A percentile compares a stretch with the other conserved stretches of the same genome.
Evolutionary conservation across 805 yeast species (phyloP).

Genomic region (Osmozyma mogii): DNA sequence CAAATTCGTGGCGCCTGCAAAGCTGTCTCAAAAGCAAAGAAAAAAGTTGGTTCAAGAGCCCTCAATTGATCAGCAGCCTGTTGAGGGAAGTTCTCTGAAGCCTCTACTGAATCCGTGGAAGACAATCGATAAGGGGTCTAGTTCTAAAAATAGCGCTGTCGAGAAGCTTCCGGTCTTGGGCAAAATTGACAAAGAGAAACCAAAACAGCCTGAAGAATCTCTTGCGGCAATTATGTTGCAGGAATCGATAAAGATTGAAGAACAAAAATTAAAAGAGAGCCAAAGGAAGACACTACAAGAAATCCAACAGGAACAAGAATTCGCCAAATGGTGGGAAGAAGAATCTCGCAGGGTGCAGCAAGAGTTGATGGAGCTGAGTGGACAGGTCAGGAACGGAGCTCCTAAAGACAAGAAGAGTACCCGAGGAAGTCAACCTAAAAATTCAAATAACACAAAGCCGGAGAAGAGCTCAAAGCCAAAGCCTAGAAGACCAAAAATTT

Average conservation of each 20-base stretch:
- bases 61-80: background rate
- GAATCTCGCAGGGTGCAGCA: conserved; percentile 63
- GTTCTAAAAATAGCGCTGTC: background rate
- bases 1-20: conserved; percentile 29
- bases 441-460: background rate
- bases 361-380: conserved; percentile 14
- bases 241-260: conserved; percentile 34
- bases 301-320: conserved; percentile 73
- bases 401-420: background rate
- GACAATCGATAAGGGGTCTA: background rate
- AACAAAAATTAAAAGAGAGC: conserved; percentile 18
- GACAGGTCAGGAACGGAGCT: conserved; percentile 1
- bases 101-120: conserved; percentile 3
- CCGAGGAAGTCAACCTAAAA: background rate
- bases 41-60: conserved; percentile 27
- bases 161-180: conserved; percentile 17
- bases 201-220: conserved; percentile 3
- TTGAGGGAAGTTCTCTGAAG: background rate
- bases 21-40: conserved; percentile 55
- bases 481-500: conserved; percentile 5
- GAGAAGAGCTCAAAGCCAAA: conserved; percentile 1
- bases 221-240: conserved; percentile 40
- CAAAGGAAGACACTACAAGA: conserved; percentile 50
- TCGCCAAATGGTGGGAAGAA: conserved; percentile 82
- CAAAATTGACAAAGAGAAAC: conserved; percentile 1